phyloP scores from a whole-genome alignment of 768 basidiomycete species.

The Podaxis sp. region DNA sequence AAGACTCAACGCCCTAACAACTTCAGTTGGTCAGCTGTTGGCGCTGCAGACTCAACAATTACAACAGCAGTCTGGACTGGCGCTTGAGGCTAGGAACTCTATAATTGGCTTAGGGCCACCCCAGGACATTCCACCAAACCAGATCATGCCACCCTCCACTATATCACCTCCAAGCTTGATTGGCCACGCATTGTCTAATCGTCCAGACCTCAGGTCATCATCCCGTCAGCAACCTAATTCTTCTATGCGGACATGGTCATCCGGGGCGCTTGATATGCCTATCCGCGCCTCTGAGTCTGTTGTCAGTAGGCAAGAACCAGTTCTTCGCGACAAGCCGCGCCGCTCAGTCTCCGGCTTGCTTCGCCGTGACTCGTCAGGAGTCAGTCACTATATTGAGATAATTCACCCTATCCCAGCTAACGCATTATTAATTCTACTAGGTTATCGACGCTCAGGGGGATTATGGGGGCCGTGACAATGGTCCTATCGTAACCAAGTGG shows the following conservation, averaged over 20 bases:
- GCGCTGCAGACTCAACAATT: constrained; percentile 75
- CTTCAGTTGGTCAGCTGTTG: constrained; percentile 81
- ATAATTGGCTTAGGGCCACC: constrained; percentile 33
- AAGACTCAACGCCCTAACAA: constrained; percentile 72
- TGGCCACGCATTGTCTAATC: constrained; percentile 59
- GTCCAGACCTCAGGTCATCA: constrained; percentile 57
- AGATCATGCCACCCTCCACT: constrained; percentile 37
- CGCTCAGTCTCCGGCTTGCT: constrained; percentile 66
- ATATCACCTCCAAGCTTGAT: constrained; percentile 37
- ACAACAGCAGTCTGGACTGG: constrained; percentile 43
- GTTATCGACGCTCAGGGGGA: constrained; percentile 53
- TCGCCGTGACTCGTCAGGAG: constrained; percentile 72
- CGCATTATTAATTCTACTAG: constrained; percentile 26
- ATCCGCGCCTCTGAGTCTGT: constrained; percentile 47
- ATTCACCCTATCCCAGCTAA: background rate
- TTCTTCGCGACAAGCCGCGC: constrained; percentile 57
- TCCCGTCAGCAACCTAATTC: constrained; percentile 57
- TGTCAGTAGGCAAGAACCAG: constrained; percentile 37
- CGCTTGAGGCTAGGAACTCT: constrained; percentile 36
- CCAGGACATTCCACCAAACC: constrained; percentile 47
- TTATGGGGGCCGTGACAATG: constrained; percentile 53
- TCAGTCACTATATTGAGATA: constrained; percentile 32
- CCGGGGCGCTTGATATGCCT: constrained; percentile 73
- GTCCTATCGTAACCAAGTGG: constrained; percentile 91
- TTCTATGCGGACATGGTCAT: constrained; percentile 82